phyloP scores from a whole-genome alignment of 495 filamentous ascomycete genomes.

The Patellaria atrata region DNA sequence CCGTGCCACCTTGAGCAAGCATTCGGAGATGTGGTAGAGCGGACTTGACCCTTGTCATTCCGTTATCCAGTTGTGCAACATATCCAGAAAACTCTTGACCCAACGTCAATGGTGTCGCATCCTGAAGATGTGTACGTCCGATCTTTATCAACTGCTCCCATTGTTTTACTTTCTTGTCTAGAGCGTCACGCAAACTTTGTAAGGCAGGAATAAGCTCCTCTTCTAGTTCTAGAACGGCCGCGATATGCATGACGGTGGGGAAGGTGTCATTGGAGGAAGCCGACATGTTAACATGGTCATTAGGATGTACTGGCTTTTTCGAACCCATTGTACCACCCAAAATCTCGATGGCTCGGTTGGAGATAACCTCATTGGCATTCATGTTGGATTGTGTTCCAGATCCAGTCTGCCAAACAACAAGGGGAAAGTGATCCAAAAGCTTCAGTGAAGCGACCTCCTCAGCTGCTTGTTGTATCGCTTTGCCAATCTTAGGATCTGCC shows the following conservation, averaged over 20 bases:
- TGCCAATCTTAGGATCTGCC: constrained; percentile 74
- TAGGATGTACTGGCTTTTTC: constrained; percentile 98
- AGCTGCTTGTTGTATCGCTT: constrained; percentile 89
- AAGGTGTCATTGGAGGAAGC: constrained; percentile 99
- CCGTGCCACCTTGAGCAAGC: constrained; percentile 91
- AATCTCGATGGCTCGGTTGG: constrained; percentile 97
- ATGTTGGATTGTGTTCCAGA: constrained; percentile 99
- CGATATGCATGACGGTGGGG: constrained; percentile 99
- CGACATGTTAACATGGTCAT: constrained; percentile 98
- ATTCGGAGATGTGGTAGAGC: constrained; percentile 70
- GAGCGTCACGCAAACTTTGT: constrained; percentile 60
- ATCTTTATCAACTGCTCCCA: constrained; percentile 97
- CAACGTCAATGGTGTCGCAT: constrained; percentile 89
- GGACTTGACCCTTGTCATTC: constrained; percentile 74
- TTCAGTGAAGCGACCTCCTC: constrained; percentile 87
- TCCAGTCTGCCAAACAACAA: constrained; percentile 98
- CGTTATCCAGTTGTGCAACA: constrained; percentile 80
- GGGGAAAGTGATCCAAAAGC: constrained; percentile 93
- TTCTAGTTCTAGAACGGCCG: constrained; percentile 86
- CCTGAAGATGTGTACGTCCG: constrained; percentile 92
- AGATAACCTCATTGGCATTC: constrained; percentile 99
- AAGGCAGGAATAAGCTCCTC: constrained; percentile 71
- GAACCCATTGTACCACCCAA: constrained; percentile 82
- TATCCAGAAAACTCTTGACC: constrained; percentile 98
- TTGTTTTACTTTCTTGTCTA: constrained; percentile 79